Base-by-base conservation (phyloP, 2,329 filamentous ascomycete genomes). In the Chalaropsis thielavioides region DNA sequence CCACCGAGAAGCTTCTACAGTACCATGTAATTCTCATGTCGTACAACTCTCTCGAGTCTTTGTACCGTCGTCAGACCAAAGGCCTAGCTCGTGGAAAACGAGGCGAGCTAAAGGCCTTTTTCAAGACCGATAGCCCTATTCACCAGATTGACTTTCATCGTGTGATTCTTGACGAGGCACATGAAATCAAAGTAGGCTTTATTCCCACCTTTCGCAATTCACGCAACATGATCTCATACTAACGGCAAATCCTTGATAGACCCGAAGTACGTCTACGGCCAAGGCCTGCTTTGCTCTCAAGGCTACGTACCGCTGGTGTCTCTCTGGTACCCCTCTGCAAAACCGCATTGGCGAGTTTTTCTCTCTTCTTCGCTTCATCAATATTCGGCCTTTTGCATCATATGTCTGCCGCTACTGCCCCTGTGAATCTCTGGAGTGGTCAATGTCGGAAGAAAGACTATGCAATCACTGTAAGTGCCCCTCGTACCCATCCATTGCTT, bases 331-430 rank as follows among this genome's bases (percentile, higher is more conserved):
- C 0, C 94, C 94, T 0, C 84, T 99, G 0, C 94, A 99, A 74
- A 99, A 97, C 72, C 88, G 92, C 63, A 97, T 97, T 69, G 92
- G 94, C 71, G 92, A 97, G 73, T 95, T 96, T 74, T 96, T 97
- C 76, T 97, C 92, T 0, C 79, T 97, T 24, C 80, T 99, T 65
- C 87, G 94, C 1, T 99, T 99, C 74, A 81, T 99, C 38, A 88
- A 96, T 73, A 81, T 96, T 43, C 81, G 83, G 8, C 92, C 92
- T 0, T 97, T 96, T 73, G 88, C 92, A 7, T 91, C 90, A 69
- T 99, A 99, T 73, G 87, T 96, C 69, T 99, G 94, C 80, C 94
- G 92, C 73, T 80, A 84, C 66, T 99, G 94, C 72, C 74, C 81
- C 3, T 99, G 94, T 73, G 83, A 88, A 61, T 82, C 84, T 65